Evolutionary conservation across 257 asterid genomes (phyloP).

Genomic region (Prunella vulgaris): DNA sequence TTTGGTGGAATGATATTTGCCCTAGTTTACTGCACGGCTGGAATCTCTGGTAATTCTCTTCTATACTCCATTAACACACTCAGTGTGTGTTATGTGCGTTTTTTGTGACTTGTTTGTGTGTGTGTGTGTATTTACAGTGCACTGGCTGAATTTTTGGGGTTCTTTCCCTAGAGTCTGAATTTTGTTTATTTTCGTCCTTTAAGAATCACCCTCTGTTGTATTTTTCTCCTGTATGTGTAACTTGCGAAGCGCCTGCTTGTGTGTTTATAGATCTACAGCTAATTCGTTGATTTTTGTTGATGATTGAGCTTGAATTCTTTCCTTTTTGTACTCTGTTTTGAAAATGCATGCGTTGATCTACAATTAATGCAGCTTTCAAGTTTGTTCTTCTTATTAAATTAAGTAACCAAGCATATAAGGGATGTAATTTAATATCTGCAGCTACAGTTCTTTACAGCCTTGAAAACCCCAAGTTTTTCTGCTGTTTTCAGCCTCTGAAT

Average conservation of each 20-base stretch:
- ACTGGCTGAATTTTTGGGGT: neutral
- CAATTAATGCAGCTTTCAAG: neutral
- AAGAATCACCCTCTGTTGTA: neutral
- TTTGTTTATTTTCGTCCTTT: neutral
- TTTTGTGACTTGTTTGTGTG: too few relatives aligned
- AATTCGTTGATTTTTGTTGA: neutral
- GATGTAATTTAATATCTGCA: neutral
- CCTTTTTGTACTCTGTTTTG: neutral
- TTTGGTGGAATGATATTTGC: constrained; percentile 91
- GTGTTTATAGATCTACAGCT: neutral
- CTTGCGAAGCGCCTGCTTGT: too few relatives aligned
- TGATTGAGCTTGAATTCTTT: constrained; percentile 3
- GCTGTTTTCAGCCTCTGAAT: neutral
- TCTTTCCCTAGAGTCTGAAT: neutral
- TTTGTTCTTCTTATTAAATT: neutral
- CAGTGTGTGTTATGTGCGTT: neutral
- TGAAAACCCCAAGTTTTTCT: neutral
- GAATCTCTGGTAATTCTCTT: constrained; percentile 53
- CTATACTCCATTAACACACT: neutral
- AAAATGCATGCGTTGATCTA: neutral
- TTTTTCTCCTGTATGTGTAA: neutral
- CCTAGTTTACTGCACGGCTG: constrained; percentile 84
- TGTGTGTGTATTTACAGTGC: too few relatives aligned
- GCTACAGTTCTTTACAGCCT: neutral
- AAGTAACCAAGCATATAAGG: neutral